Evolutionary conservation across 495 filamentous ascomycete species (phyloP).

Genomic region (Aspergillus sparsus): DNA sequence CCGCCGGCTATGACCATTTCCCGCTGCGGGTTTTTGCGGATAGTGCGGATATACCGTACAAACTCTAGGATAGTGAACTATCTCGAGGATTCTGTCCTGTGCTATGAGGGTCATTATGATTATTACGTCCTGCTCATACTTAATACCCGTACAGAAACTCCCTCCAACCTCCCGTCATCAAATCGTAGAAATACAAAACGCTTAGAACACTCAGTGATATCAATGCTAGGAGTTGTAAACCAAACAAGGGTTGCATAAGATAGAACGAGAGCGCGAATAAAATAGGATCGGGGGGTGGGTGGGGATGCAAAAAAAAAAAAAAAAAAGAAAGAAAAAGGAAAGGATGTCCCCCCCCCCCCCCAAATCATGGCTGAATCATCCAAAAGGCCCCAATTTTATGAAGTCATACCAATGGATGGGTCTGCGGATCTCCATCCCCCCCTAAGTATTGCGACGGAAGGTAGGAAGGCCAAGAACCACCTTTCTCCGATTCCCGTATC

Average conservation of each 20-base stretch:
- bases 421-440: slow-evolving; percentile 11
- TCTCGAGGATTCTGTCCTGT: no score
- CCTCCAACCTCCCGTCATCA: slow-evolving; percentile 12
- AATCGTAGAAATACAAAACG: slow-evolving; percentile 15
- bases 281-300: background rate
- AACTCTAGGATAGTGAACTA: no score
- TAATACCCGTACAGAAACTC: background rate
- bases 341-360: no score
- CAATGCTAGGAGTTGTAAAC: background rate
- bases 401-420: background rate
- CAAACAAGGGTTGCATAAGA: background rate
- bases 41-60: slow-evolving; percentile 8
- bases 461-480: slow-evolving; percentile 11
- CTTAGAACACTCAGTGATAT: slow-evolving; percentile 5
- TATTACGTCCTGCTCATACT: slow-evolving; percentile 11
- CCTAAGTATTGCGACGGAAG: slow-evolving; percentile 6
- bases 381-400: no score
- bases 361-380: no score
- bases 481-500: slow-evolving; percentile 17
- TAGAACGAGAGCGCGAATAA: background rate
- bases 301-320: no score
- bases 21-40: slow-evolving; percentile 31
- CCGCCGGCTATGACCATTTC: slow-evolving; percentile 30
- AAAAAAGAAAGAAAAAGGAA: no score
- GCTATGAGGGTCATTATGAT: slow-evolving; percentile 4